Evolutionary conservation across 371 early-diverging fungal species (phyloP).

Genomic region (Lichtheimia ramosa): DNA sequence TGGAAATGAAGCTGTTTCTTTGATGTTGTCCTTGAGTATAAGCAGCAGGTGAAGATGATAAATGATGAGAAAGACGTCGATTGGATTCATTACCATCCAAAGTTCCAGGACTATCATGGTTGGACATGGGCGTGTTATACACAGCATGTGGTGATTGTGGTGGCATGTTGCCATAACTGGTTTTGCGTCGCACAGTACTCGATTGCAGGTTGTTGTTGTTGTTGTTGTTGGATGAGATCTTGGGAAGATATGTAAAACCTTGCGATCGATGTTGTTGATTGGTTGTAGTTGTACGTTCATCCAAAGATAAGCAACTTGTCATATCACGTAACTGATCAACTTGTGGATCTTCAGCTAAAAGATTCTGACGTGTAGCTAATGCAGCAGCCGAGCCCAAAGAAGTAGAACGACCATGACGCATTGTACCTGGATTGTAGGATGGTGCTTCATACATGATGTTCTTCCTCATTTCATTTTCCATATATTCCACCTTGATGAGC

Average conservation of each 20-base stretch:
- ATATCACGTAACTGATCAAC: slow-evolving; percentile 25
- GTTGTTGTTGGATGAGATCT: slow-evolving; percentile 10
- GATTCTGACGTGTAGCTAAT: not conserved
- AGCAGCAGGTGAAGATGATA: not conserved
- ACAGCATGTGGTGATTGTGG: slow-evolving; percentile 14
- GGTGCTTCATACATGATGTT: slow-evolving; percentile 15
- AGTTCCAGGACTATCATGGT: slow-evolving; percentile 5
- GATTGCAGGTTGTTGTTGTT: not conserved
- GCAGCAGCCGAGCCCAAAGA: slow-evolving; percentile 12
- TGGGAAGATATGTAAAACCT: not conserved
- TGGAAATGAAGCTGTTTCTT: not conserved
- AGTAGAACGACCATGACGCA: slow-evolving; percentile 38
- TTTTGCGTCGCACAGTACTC: slow-evolving; percentile 17
- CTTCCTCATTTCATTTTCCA: slow-evolving; percentile 35
- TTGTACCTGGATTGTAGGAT: not conserved
- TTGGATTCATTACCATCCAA: not conserved
- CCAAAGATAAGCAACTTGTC: slow-evolving; percentile 35
- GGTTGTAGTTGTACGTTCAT: slow-evolving; percentile 10
- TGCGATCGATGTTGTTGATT: slow-evolving; percentile 17
- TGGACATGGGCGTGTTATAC: slow-evolving; percentile 16
- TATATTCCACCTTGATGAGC: slow-evolving; percentile 37
- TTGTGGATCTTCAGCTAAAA: not conserved
- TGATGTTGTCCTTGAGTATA: not conserved
- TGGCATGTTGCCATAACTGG: slow-evolving; percentile 17
- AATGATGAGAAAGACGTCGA: not conserved